Percentiles rank a stretch among this genome's conserved stretches.
phyloP scores from a whole-genome alignment of 441 rosid species.

The Gossypium gossypioides region DNA sequence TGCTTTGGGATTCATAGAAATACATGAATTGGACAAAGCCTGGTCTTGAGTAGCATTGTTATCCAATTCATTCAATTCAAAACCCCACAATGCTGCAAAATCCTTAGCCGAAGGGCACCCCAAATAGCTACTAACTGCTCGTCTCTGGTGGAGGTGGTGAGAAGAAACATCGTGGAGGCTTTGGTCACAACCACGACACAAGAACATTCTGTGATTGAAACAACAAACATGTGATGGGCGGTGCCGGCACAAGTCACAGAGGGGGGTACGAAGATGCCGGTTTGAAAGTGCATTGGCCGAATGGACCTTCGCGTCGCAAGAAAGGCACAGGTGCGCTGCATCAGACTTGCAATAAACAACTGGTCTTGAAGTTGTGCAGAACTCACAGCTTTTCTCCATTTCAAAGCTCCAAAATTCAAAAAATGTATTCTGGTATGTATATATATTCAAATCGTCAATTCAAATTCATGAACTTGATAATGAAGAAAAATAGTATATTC shows the following conservation, averaged over 20 bases:
- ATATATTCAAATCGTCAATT: not conserved
- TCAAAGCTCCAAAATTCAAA: not conserved
- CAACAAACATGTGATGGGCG: constrained; percentile 40
- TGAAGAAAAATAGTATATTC: not conserved
- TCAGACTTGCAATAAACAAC: constrained; percentile 73
- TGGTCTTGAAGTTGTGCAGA: constrained; percentile 57
- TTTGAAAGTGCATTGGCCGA: constrained; percentile 77
- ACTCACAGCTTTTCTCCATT: constrained; percentile 76
- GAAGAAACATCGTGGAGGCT: constrained; percentile 36
- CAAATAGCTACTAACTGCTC: constrained; percentile 39
- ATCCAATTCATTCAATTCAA: constrained; percentile 36
- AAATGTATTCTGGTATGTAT: not conserved
- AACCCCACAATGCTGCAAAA: constrained; percentile 55
- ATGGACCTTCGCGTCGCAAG: constrained; percentile 81
- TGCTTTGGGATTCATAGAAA: constrained; percentile 13
- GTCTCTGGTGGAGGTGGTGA: constrained; percentile 44
- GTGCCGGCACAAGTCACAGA: constrained; percentile 50
- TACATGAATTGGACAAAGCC: constrained; percentile 19
- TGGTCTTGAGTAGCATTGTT: constrained; percentile 12
- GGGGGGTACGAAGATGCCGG: constrained; percentile 63
- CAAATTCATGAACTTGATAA: not conserved
- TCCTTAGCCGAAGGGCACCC: constrained; percentile 75
- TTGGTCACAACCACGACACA: constrained; percentile 54
- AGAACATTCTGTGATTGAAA: constrained; percentile 49
- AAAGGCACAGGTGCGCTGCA: constrained; percentile 66